Evolutionary conservation across 352 stramenopile species (phyloP), one percentile per base, ranked within the genome.

Genomic region (Globisporangium uncinulatum): DNA sequence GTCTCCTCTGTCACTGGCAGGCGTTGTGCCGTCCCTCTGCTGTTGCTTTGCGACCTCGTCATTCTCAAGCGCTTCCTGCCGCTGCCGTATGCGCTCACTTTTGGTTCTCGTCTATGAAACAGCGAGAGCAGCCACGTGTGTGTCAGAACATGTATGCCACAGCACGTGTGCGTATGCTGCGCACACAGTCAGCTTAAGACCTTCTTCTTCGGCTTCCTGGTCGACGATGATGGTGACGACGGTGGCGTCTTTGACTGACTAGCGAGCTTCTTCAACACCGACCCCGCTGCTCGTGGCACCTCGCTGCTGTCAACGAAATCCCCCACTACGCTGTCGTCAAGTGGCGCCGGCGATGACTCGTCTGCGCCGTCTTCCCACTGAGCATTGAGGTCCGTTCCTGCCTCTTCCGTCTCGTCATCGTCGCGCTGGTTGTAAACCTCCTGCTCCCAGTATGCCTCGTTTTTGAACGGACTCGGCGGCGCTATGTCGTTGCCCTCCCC

Each of bases 21-120:
- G 13, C 6, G n/a, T 21, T 19, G 41, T n/a, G 17, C 7, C 15
- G 7, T 52, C 32, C 1, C 14, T 50, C 6, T 59, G 32, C 10
- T 61, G 42, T 3, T 54, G 29, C 32, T 51, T 65, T 21, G 67
- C 64, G 41, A 81, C 69, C 39, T 89, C 79, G n/a, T 82, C 67
- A 49, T 79, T 76, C 62, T 90, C 77, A 3, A 90, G 62, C 21
- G 70, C 44, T 32, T 67, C 67, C 50, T 90, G 79, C 0, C 71
- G 77, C 64, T 76, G 62, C 54, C 76, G 57, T 10, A 84, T 63
- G 9, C 77, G 75, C 43, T 87, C 77, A 32, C 83, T 67, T 36
- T 76, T 81, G 21, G 66, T 72, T 45, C 85, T 86, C 46, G 66
- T 34, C 41, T 54, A 4, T 0, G 9, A 17, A 21, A 51, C 3